phyloP scores from a whole-genome alignment of 2,329 filamentous ascomycete genomes.

The Coniochaeta pulveracea region DNA sequence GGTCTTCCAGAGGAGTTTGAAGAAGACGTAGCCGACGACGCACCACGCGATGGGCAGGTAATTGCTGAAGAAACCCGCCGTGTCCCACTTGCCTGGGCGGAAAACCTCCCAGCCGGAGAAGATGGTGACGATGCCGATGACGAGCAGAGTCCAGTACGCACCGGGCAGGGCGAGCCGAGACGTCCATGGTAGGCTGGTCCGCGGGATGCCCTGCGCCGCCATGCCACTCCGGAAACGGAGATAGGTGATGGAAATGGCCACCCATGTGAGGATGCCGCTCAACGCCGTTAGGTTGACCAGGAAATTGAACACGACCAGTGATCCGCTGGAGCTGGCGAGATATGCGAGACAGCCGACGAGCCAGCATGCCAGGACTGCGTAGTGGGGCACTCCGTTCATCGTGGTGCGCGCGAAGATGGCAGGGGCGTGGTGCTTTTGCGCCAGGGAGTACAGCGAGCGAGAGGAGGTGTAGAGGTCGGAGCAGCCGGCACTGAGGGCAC shows the following conservation, averaged over 20 bases:
- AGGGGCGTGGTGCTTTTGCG: constrained; percentile 56
- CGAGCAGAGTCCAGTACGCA: constrained; percentile 1
- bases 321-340: constrained; percentile 54
- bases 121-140: constrained; percentile 1
- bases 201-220: constrained; percentile 8
- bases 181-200: not conserved
- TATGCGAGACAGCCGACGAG: constrained; percentile 56
- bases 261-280: constrained; percentile 49
- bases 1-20: not conserved
- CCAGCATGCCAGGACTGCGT: constrained; percentile 40
- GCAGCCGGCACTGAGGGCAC: constrained; percentile 51
- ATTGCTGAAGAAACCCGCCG: constrained; percentile 1
- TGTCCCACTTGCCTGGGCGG: not conserved
- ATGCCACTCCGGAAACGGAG: constrained; percentile 49
- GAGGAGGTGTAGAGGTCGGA: constrained; percentile 56
- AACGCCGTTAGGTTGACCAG: constrained; percentile 61
- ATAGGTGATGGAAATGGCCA: constrained; percentile 46
- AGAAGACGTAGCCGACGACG: not conserved
- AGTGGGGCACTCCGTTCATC: constrained; percentile 48
- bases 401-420: constrained; percentile 47
- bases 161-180: not conserved
- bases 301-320: constrained; percentile 57
- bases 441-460: constrained; percentile 59
- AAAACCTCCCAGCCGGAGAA: constrained; percentile 1
- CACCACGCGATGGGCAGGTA: constrained; percentile 1